Percentiles rank a stretch among this genome's conserved stretches.
Evolutionary conservation across 2,329 filamentous ascomycete species (phyloP).

Genomic region (Penicillium sp.): DNA sequence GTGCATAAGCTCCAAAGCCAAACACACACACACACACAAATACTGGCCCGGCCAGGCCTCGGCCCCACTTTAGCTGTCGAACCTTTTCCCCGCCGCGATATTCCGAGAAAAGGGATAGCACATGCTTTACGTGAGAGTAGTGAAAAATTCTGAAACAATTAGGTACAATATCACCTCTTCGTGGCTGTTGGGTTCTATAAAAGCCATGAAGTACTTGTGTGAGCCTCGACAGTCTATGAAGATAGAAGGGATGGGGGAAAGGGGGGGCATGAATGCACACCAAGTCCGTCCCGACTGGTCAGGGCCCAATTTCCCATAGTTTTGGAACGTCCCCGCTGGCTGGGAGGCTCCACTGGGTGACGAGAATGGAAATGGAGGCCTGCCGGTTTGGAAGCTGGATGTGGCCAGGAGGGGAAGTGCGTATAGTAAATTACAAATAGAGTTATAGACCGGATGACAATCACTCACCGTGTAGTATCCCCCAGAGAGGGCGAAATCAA

Average conservation of each 20-base stretch:
- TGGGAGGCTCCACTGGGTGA: neutral
- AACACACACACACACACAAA: neutral
- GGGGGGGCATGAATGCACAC: neutral
- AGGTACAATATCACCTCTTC: too few species aligned
- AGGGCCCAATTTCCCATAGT: conserved; percentile 6
- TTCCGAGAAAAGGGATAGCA: neutral
- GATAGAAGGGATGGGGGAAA: neutral
- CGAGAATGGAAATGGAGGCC: neutral
- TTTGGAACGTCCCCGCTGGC: conserved; percentile 2
- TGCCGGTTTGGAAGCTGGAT: neutral
- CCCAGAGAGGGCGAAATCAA: neutral
- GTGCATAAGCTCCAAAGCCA: conserved; percentile 7
- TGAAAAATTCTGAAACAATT: too few species aligned
- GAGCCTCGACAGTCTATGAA: neutral
- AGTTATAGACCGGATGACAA: neutral
- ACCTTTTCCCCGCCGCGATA: neutral
- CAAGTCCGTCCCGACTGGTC: neutral
- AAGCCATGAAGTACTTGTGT: neutral
- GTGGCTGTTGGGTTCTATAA: too few species aligned
- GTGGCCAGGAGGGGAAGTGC: neutral
- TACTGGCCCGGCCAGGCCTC: conserved; percentile 8
- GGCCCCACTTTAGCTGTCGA: conserved; percentile 14
- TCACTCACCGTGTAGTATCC: neutral
- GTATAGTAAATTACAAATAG: neutral
- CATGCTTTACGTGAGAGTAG: neutral